These are phyloP conservation scores for Aspergillus wentii DNA, from an alignment of 495 filamentous ascomycete genomes.

Conservation along the genomic window DNA sequence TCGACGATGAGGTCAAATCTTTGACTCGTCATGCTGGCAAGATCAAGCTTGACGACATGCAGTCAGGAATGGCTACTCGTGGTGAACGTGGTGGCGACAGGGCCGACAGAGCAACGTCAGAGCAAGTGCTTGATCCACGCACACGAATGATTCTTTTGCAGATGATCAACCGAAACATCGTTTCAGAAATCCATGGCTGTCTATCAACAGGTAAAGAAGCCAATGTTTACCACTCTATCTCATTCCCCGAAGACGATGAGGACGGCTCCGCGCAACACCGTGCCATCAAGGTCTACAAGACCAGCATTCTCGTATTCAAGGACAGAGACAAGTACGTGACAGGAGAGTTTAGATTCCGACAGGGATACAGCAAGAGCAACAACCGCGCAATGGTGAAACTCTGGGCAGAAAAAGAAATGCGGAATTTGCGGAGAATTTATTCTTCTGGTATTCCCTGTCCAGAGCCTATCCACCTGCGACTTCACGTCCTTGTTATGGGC, in stretches of 20 bases:
- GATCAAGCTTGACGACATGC: slow-evolving; percentile 71
- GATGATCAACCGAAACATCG: slow-evolving; percentile 81
- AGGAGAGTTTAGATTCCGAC: slow-evolving; percentile 79
- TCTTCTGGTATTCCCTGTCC: slow-evolving; percentile 83
- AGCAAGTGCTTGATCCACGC: slow-evolving; percentile 88
- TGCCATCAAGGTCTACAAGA: slow-evolving; percentile 98
- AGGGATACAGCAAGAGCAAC: slow-evolving; percentile 85
- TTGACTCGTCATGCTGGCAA: slow-evolving; percentile 84
- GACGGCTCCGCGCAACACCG: slow-evolving; percentile 51
- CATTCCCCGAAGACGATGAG: slow-evolving; percentile 39
- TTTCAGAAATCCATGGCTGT: slow-evolving; percentile 85
- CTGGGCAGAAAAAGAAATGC: slow-evolving; percentile 98
- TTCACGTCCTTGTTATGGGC: slow-evolving; percentile 89
- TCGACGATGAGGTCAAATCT: slow-evolving; percentile 84
- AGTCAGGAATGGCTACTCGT: slow-evolving; percentile 50
- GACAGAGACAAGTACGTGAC: slow-evolving; percentile 92
- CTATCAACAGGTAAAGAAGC: slow-evolving; percentile 96
- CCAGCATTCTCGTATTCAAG: slow-evolving; percentile 92
- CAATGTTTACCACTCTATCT: slow-evolving; percentile 86
- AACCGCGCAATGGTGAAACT: slow-evolving; percentile 94
- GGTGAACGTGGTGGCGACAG: slow-evolving; percentile 60
- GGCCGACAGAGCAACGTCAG: slow-evolving; percentile 85
- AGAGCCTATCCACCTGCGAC: slow-evolving; percentile 79
- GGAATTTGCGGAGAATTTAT: slow-evolving; percentile 81
- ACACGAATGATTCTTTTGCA: slow-evolving; percentile 93